Evolutionary conservation across 192 early-diverging fungal species (phyloP).

Genomic region (Backusella macrospora): DNA sequence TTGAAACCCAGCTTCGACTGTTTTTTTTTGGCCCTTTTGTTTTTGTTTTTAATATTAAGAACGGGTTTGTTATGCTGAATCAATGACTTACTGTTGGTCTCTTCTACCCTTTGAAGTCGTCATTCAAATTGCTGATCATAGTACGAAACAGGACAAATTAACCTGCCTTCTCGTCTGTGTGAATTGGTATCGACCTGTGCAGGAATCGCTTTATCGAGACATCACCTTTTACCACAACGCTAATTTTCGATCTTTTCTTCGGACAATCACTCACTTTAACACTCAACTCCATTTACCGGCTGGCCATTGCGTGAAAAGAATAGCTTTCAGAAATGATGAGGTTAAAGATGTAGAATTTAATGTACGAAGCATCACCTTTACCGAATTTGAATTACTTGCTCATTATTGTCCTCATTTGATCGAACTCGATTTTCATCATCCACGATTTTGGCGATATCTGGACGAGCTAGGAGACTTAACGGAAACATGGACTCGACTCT

Average conservation of each 20-base stretch:
- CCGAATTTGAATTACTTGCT: slow-evolving; percentile 9
- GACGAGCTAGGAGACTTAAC: neutral
- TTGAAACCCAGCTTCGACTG: neutral
- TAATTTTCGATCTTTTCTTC: neutral
- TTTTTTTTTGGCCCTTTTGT: neutral
- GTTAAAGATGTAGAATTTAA: neutral
- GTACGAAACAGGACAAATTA: neutral
- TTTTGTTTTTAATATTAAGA: neutral
- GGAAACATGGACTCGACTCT: neutral
- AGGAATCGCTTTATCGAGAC: slow-evolving; percentile 1
- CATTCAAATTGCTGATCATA: neutral
- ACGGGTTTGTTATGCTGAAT: neutral
- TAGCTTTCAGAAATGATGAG: neutral
- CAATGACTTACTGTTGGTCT: neutral
- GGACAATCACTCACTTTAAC: slow-evolving; percentile 6
- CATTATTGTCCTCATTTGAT: slow-evolving; percentile 2
- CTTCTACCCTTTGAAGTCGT: slow-evolving; percentile 14
- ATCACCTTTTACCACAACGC: neutral
- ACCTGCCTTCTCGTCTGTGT: neutral
- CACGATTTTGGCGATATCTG: neutral
- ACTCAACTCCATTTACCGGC: neutral
- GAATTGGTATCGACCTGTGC: slow-evolving; percentile 3
- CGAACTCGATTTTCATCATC: neutral
- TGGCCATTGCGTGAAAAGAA: neutral
- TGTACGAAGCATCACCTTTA: slow-evolving; percentile 7